A percentile compares a stretch with the other conserved stretches of the same genome.
phyloP scores from a whole-genome alignment of 148 eudicot species.

The Rhododendron molle region DNA sequence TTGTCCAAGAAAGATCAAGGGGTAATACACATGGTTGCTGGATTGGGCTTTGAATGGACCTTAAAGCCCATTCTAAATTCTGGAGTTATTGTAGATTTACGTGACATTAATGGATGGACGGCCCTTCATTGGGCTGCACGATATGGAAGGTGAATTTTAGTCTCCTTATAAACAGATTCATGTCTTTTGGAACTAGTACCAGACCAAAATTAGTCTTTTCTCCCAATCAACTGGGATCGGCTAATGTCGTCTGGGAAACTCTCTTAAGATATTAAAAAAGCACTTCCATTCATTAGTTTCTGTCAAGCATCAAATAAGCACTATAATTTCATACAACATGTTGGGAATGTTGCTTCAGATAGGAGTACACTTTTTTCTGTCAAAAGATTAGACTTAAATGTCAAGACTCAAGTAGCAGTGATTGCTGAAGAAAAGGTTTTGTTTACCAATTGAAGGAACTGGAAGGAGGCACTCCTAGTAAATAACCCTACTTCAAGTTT shows the following conservation, averaged over 20 bases:
- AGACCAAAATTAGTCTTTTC: neutral
- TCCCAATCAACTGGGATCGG: neutral
- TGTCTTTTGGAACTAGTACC: neutral
- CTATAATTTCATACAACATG: neutral
- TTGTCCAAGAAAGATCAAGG: slow-evolving; percentile 91
- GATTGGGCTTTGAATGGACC: slow-evolving; percentile 92
- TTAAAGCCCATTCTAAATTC: slow-evolving; percentile 57
- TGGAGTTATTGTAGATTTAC: slow-evolving; percentile 81
- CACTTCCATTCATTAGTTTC: neutral
- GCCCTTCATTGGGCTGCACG: slow-evolving; percentile 98
- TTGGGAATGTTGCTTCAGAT: neutral
- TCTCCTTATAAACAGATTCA: neutral
- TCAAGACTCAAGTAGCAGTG: neutral
- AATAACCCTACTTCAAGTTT: neutral
- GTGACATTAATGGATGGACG: slow-evolving; percentile 91
- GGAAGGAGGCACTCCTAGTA: neutral
- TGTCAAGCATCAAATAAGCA: neutral
- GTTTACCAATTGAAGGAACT: neutral
- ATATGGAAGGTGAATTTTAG: slow-evolving; percentile 69
- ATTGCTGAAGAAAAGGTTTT: neutral
- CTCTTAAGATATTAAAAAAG: neutral
- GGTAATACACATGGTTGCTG: slow-evolving; percentile 83
- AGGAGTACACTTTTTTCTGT: neutral
- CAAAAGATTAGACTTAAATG: neutral
- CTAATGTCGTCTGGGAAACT: neutral